Conservation (phyloP, 2,329 filamentous ascomycete genomes). For the Neonectria magnoliae region DNA sequence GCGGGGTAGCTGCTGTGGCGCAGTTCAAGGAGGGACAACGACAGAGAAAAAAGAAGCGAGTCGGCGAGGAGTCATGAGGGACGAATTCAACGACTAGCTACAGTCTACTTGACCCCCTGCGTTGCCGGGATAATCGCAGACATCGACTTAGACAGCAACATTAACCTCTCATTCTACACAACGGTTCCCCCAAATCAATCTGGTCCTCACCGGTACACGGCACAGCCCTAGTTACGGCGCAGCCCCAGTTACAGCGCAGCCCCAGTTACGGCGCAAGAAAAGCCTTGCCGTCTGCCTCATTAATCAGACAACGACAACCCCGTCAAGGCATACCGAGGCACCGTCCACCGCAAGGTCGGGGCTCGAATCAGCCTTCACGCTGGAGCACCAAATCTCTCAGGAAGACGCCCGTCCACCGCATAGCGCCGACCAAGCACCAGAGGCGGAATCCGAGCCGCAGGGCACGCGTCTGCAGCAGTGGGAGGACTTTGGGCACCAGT, state of each 20-base stretch:
- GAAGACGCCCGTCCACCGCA: not conserved
- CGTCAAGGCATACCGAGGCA: constrained; percentile 3
- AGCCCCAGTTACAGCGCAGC: not conserved
- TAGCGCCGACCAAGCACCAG: not conserved
- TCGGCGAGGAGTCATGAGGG: constrained; percentile 19
- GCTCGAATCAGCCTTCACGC: constrained; percentile 4
- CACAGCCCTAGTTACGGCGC: not conserved
- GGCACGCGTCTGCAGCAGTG: constrained; percentile 33
- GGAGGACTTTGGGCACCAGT: constrained; percentile 40
- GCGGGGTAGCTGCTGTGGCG: constrained; percentile 25
- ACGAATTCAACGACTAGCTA: not conserved
- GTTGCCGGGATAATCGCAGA: not conserved
- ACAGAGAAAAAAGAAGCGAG: constrained; percentile 8
- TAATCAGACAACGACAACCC: not conserved
- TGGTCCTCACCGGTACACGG: not conserved
- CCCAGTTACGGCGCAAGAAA: not conserved
- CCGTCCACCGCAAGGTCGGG: not conserved
- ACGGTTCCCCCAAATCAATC: not conserved
- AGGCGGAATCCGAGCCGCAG: constrained; percentile 13
- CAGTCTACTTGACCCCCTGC: not conserved
- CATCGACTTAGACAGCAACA: not conserved
- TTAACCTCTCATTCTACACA: not conserved
- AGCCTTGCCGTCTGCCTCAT: constrained; percentile 21
- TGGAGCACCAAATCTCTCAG: constrained; percentile 10
- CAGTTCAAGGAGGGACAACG: constrained; percentile 17